Evolutionary conservation across 2,329 filamentous ascomycete species (phyloP).

Genomic region (Clathrospora elynae): DNA sequence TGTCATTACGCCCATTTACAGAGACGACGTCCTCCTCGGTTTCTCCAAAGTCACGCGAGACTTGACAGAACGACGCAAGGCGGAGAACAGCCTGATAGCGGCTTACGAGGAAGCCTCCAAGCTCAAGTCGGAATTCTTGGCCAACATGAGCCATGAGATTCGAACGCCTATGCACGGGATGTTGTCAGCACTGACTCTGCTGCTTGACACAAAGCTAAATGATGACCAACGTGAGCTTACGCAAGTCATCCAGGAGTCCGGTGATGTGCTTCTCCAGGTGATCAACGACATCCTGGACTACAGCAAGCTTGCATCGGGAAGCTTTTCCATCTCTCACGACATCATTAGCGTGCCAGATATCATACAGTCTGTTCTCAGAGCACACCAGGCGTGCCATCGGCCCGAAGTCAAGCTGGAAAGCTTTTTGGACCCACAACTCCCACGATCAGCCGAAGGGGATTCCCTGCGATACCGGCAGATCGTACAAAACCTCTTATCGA

Average conservation of each 20-base stretch:
- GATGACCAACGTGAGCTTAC: conserved; percentile 62
- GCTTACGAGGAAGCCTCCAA: conserved; percentile 68
- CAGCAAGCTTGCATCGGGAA: conserved; percentile 65
- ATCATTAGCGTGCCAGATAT: conserved; percentile 56
- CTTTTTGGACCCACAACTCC: conserved; percentile 54
- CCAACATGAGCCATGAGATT: conserved; percentile 69
- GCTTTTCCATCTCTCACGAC: conserved; percentile 62
- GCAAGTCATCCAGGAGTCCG: conserved; percentile 64
- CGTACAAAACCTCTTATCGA: conserved; percentile 65
- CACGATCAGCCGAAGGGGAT: conserved; percentile 60
- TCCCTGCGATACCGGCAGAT: conserved; percentile 66
- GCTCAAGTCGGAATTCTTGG: conserved; percentile 65
- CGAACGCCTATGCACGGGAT: conserved; percentile 68
- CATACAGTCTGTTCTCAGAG: conserved; percentile 57
- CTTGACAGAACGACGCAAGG: conserved; percentile 60
- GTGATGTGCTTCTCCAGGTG: conserved; percentile 62
- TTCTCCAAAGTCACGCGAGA: conserved; percentile 66
- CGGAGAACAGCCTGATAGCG: conserved; percentile 60
- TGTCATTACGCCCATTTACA: conserved; percentile 62
- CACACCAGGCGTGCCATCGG: conserved; percentile 55
- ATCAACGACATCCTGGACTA: conserved; percentile 72
- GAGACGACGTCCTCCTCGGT: conserved; percentile 59
- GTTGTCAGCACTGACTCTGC: conserved; percentile 62
- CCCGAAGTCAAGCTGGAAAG: conserved; percentile 56
- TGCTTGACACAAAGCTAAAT: conserved; percentile 60